Percentiles rank a stretch among this genome's conserved stretches.
phyloP scores from a whole-genome alignment of 345 rosid genomes.

The Salix udensis region DNA sequence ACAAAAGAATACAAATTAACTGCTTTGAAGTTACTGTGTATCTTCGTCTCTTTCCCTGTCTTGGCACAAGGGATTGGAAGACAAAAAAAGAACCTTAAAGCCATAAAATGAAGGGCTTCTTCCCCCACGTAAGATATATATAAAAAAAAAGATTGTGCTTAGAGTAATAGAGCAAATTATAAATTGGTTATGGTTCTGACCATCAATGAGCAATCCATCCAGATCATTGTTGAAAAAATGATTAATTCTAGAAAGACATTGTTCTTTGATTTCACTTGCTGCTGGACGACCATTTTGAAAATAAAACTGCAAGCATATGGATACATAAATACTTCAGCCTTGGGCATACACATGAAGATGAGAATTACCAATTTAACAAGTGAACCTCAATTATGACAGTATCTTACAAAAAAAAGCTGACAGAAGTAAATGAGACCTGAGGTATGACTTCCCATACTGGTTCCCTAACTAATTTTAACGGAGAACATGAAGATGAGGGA shows the following conservation, averaged over 20 bases:
- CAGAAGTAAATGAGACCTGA: constrained; percentile 22
- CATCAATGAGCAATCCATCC: constrained; percentile 22
- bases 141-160: neutral
- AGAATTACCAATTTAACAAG: neutral
- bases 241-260: constrained; percentile 18
- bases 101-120: neutral
- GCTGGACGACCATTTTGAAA: constrained; percentile 31
- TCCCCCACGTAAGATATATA: neutral
- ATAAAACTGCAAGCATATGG: constrained; percentile 24
- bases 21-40: neutral
- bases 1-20: neutral
- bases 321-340: neutral
- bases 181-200: constrained; percentile 13
- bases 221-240: constrained; percentile 16
- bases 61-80: neutral
- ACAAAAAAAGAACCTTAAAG: neutral
- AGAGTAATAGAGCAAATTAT: neutral
- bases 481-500: constrained; percentile 21
- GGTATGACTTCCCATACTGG: constrained; percentile 26
- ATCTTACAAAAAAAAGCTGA: constrained; percentile 4
- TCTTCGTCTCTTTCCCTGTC: neutral
- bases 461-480: constrained; percentile 20
- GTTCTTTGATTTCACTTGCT: constrained; percentile 25
- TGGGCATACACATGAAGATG: neutral
- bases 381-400: constrained; percentile 4